These are phyloP conservation scores for Sporothrix curviconia DNA, from an alignment of 2,329 filamentous ascomycete species.

Conservation along the genomic window DNA sequence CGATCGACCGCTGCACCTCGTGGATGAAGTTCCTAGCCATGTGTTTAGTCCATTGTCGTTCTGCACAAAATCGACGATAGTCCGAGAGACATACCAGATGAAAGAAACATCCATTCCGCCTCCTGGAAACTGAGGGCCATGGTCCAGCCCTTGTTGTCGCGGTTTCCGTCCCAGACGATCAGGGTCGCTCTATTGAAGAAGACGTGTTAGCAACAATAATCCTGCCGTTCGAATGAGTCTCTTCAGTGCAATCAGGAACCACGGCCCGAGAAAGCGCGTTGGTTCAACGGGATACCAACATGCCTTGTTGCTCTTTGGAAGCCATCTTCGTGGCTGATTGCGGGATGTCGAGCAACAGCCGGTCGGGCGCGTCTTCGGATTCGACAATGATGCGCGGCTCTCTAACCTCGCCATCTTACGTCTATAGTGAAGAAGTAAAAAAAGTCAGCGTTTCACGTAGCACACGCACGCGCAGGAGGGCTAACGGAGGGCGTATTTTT, in stretches of 20 bases:
- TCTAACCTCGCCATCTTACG: constrained; percentile 51
- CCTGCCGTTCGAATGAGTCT: no score
- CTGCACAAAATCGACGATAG: neutral
- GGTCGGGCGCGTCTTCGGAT: constrained; percentile 83
- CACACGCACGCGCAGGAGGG: neutral
- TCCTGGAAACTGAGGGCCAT: constrained; percentile 99
- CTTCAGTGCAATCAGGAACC: no score
- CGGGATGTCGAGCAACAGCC: constrained; percentile 80
- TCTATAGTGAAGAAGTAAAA: constrained; percentile 8
- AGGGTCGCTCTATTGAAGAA: constrained; percentile 82
- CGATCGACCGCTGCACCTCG: constrained; percentile 69
- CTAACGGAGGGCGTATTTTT: no score
- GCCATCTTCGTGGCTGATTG: constrained; percentile 86
- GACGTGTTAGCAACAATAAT: constrained; percentile 23
- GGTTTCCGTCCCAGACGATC: constrained; percentile 94
- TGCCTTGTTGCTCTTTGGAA: constrained; percentile 98
- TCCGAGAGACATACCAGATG: constrained; percentile 64
- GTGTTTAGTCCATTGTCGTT: neutral
- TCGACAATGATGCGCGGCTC: constrained; percentile 85
- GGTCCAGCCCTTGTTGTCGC: constrained; percentile 75
- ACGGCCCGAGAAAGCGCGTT: no score
- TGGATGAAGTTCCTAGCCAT: constrained; percentile 90
- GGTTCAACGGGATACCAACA: constrained; percentile 27
- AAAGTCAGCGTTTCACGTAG: constrained; percentile 23
- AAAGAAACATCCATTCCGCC: constrained; percentile 82